phyloP scores from a whole-genome alignment of 169 alveolate species.

The Plasmodium relictum region DNA sequence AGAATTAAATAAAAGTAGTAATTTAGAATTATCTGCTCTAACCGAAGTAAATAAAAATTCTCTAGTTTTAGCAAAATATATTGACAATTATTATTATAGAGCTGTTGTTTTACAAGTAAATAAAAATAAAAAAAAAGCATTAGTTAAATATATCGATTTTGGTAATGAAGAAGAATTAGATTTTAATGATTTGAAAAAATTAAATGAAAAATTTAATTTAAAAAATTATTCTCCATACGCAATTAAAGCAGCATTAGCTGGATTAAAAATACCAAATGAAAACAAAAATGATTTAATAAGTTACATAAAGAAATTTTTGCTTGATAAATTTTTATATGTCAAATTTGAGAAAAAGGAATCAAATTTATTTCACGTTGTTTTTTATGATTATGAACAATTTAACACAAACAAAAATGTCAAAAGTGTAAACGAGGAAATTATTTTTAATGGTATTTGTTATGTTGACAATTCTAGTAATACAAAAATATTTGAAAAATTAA shows the following conservation, averaged over 20 bases:
- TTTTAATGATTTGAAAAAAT: constrained; percentile 50
- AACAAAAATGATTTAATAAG: constrained; percentile 54
- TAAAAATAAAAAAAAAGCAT: constrained; percentile 50
- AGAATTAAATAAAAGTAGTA: constrained; percentile 32
- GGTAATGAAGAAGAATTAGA: constrained; percentile 73
- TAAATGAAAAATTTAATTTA: constrained; percentile 34
- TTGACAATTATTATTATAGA: constrained; percentile 58
- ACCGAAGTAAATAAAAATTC: constrained; percentile 52
- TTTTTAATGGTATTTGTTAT: constrained; percentile 40
- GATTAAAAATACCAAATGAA: constrained; percentile 66
- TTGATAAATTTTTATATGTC: constrained; percentile 71
- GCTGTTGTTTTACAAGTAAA: constrained; percentile 55
- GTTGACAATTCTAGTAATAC: constrained; percentile 68
- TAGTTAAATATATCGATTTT: constrained; percentile 69
- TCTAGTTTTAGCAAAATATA: constrained; percentile 65
- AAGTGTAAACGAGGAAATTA: constrained; percentile 72
- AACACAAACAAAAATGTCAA: constrained; percentile 70
- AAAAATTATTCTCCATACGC: constrained; percentile 45
- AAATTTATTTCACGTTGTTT: constrained; percentile 40
- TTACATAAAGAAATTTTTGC: constrained; percentile 33
- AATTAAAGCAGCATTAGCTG: constrained; percentile 44
- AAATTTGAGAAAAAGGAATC: constrained; percentile 62
- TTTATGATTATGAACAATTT: constrained; percentile 72
- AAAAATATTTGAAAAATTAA: constrained; percentile 71
- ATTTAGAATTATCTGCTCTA: constrained; percentile 21